Base-by-base conservation (phyloP, 1,139 yeast species). In the Hansenula sp. region DNA sequence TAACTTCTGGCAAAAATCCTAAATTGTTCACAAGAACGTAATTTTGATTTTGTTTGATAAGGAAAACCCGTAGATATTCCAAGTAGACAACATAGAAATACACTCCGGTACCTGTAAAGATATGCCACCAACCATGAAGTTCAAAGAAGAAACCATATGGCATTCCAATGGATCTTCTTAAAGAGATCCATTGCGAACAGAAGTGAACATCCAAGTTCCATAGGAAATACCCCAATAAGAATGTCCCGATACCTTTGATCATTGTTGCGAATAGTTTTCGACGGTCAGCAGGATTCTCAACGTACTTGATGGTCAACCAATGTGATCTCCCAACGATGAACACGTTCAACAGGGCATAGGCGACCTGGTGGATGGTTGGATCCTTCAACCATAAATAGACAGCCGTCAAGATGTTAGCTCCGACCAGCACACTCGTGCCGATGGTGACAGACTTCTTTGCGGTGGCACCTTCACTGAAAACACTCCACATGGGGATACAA, bases 61-160 rank as follows among this genome's bases (percentile, higher is more conserved):
- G 71, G 60, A 78, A 77, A 38, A 80, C 68, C 53, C 94, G 76
- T 55, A 87, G 68, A 58, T 83, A 85, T 62, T 86, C 89, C 50
- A 79, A 61, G 52, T 74, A 77, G 10, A 76, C 77, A 37, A 79
- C 65, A 59, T 77, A 79, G 58, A 75, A 80, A 62, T 87, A 88
- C 15, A 88, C 88, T 48, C 96, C 96, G 12, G 81, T 70, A 3
- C 95, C 95, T 0, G 96, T 88, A 50, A 88, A 74, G 29, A 88
- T 69, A 61, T 93, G 99, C 99, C 99, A 93, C 98, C 98, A 93
- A 16, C 96, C 96, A 61, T 93, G 99, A 30, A 96, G 86, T 62
- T 93, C 99, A 33, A 93, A 71, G 11, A 93, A 53, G 51, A 89
- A 78, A 1, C 99, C 99, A 47, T 85, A 78, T 1, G 98, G 98